These are phyloP conservation scores for Eucalyptus grandis DNA, from an alignment of 345 rosid species.

Conservation along the genomic window DNA sequence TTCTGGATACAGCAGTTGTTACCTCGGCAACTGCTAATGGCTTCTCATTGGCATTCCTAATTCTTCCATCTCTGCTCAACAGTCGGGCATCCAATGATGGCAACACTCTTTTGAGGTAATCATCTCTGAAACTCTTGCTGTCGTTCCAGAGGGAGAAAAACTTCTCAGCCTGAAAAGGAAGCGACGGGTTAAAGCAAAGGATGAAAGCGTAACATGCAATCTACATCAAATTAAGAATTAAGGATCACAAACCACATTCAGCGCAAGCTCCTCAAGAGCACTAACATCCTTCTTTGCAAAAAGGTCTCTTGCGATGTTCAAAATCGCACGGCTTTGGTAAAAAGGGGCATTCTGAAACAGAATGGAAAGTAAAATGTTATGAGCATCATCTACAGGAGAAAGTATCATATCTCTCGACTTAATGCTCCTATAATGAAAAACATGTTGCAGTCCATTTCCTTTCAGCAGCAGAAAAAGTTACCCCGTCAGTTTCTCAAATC, in stretches of 20 bases:
- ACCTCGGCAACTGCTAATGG: slow-evolving; percentile 37
- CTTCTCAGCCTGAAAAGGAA: slow-evolving; percentile 49
- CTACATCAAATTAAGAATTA: background rate
- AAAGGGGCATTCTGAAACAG: slow-evolving; percentile 36
- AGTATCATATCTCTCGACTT: background rate
- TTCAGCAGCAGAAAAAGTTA: background rate
- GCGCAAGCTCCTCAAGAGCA: slow-evolving; percentile 43
- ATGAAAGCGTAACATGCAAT: background rate
- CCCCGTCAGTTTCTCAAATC: background rate
- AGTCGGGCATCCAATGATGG: slow-evolving; percentile 46
- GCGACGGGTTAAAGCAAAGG: background rate
- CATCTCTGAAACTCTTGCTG: slow-evolving; percentile 68
- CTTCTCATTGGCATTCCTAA: slow-evolving; percentile 49
- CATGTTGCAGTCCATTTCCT: background rate
- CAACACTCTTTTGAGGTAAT: slow-evolving; percentile 63
- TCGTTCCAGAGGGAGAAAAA: slow-evolving; percentile 67
- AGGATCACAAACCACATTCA: slow-evolving; percentile 29
- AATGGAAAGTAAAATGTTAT: background rate
- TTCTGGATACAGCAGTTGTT: slow-evolving; percentile 3
- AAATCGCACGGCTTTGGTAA: slow-evolving; percentile 27
- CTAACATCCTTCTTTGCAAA: slow-evolving; percentile 44
- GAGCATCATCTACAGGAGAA: background rate
- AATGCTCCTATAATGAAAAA: background rate
- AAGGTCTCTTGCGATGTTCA: slow-evolving; percentile 49
- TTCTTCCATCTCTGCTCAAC: slow-evolving; percentile 62